Evolutionary conservation across 305 asterid genomes (phyloP).

Genomic region (Fraxinus paxiana): DNA sequence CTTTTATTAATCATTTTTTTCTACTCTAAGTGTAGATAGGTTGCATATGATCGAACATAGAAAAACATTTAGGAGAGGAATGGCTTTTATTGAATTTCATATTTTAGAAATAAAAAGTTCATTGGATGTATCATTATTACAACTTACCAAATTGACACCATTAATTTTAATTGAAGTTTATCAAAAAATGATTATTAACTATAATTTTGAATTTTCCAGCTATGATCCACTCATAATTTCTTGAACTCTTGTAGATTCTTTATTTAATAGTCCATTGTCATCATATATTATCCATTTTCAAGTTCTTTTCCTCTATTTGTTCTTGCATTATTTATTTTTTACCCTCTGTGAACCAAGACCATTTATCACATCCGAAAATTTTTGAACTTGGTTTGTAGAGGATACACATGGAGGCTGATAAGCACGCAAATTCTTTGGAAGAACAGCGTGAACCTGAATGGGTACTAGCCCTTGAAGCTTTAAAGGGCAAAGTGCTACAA

Average conservation of each 20-base stretch:
- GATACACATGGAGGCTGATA: background rate
- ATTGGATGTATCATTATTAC: background rate
- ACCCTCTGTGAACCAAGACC: background rate
- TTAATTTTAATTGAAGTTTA: background rate
- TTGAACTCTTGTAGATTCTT: background rate
- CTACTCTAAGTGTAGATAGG: background rate
- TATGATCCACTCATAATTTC: background rate
- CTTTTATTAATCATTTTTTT: background rate
- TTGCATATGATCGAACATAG: background rate
- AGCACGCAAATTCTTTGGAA: background rate
- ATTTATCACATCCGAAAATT: no score
- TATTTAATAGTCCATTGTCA: no score
- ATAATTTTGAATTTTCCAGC: background rate
- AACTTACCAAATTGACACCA: background rate
- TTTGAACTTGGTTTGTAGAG: background rate
- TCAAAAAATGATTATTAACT: background rate
- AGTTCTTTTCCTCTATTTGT: background rate
- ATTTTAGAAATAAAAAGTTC: background rate
- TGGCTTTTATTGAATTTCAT: background rate
- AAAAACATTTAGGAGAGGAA: background rate
- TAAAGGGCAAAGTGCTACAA: background rate
- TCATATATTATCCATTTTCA: background rate
- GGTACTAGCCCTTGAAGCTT: background rate
- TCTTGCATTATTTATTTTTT: background rate
- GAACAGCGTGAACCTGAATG: background rate